These are phyloP conservation scores for Exophiala sp. DNA, from an alignment of 2,329 filamentous ascomycete genomes.

Conservation along the genomic window DNA sequence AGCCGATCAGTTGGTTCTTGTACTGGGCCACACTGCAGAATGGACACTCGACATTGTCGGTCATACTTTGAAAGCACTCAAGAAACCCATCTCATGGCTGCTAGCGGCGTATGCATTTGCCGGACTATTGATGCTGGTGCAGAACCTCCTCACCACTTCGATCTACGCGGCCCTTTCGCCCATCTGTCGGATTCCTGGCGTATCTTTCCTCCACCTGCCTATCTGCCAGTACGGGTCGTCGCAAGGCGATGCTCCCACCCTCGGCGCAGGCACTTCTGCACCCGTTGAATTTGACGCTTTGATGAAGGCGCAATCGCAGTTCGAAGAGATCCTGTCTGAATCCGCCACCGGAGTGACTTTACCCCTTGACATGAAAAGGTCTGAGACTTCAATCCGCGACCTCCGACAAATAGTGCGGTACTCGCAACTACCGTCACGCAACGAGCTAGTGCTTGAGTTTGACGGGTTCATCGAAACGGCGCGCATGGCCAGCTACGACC, in stretches of 20 bases:
- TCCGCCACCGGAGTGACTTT: slow-evolving; percentile 60
- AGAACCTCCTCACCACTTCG: slow-evolving; percentile 58
- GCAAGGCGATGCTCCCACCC: slow-evolving; percentile 8
- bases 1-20: slow-evolving; percentile 7
- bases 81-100: slow-evolving; percentile 58
- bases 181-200: slow-evolving; percentile 63
- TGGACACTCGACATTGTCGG: slow-evolving; percentile 23
- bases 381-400: slow-evolving; percentile 67
- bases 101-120: slow-evolving; percentile 58
- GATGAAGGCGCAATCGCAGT: slow-evolving; percentile 66
- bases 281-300: slow-evolving; percentile 66
- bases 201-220: slow-evolving; percentile 54
- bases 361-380: slow-evolving; percentile 72
- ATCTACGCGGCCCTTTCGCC: slow-evolving; percentile 59
- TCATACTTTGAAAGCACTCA: slow-evolving; percentile 55
- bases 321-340: slow-evolving; percentile 68
- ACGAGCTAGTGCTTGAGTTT: slow-evolving; percentile 69
- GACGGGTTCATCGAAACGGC: slow-evolving; percentile 68
- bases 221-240: slow-evolving; percentile 49
- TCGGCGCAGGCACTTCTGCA: slow-evolving; percentile 31
- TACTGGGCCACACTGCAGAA: slow-evolving; percentile 7
- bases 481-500: slow-evolving; percentile 56
- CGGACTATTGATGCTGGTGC: slow-evolving; percentile 53
- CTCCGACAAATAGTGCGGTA: slow-evolving; percentile 65
- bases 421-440: slow-evolving; percentile 58